A percentile compares a stretch with the other conserved stretches of the same genome.
Conservation (phyloP, 495 filamentous ascomycete genomes). For the Talaromyces proteolyticus region DNA sequence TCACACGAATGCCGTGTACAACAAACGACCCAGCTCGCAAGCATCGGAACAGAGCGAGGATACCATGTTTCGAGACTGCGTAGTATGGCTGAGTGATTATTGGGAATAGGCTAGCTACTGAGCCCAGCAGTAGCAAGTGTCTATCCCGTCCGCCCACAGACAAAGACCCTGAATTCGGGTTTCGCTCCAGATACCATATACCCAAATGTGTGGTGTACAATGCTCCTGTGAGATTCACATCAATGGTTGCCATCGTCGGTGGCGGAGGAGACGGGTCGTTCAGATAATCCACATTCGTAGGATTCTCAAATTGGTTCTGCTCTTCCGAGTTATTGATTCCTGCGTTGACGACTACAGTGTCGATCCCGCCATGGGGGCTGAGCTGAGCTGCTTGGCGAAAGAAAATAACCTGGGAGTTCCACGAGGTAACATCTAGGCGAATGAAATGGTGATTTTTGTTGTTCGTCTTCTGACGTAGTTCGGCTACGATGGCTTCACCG, state of each 20-base stretch:
- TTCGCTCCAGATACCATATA: constrained; percentile 15
- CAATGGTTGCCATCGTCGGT: constrained; percentile 44
- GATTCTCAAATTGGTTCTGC: constrained; percentile 1
- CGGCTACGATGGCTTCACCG: constrained; percentile 19
- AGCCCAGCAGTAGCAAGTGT: constrained; percentile 18
- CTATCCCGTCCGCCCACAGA: constrained; percentile 12
- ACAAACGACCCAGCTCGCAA: constrained; percentile 41
- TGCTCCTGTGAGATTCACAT: constrained; percentile 58
- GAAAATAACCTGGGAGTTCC: constrained; percentile 28
- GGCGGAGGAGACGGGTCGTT: constrained; percentile 27
- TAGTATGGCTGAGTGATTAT: constrained; percentile 40
- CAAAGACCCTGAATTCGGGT: constrained; percentile 16
- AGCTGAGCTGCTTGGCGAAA: constrained; percentile 47
- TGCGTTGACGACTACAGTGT: constrained; percentile 63
- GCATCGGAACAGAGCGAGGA: constrained; percentile 56
- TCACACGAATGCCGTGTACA: constrained; percentile 46
- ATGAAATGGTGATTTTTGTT: constrained; percentile 13
- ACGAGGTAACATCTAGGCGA: constrained; percentile 43
- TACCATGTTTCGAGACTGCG: constrained; percentile 54
- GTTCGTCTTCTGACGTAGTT: constrained; percentile 12
- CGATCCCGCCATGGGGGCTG: constrained; percentile 48
- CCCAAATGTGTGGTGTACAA: constrained; percentile 59
- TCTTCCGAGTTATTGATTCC: constrained; percentile 44
- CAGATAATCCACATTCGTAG: constrained; percentile 1
- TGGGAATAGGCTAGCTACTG: constrained; percentile 15